Conservation (phyloP, 495 filamentous ascomycete genomes). For the Cladorrhinum samala region DNA sequence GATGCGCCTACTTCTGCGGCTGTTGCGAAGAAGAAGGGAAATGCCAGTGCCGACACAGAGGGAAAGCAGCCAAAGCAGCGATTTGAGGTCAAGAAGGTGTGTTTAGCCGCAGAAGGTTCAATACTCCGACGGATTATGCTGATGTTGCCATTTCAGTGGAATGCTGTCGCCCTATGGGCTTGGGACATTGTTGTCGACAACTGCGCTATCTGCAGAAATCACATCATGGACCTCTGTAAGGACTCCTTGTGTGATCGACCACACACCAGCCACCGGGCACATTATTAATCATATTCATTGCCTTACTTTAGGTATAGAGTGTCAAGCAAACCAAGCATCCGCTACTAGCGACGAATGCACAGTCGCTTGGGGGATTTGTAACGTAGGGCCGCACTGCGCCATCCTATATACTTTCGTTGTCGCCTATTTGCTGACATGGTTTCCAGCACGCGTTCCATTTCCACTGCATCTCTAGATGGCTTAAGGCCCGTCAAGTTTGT, state of each 20-base stretch:
- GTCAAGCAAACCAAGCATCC: constrained; percentile 98
- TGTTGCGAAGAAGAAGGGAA: constrained; percentile 53
- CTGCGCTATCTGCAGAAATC: constrained; percentile 98
- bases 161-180: constrained; percentile 97
- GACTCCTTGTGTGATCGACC: constrained; percentile 6
- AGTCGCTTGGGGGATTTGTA: constrained; percentile 98
- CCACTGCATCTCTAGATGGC: constrained; percentile 98
- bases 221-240: constrained; percentile 98
- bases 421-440: constrained; percentile 5
- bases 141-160: constrained; percentile 63
- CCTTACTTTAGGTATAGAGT: constrained; percentile 75
- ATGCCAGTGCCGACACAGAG: constrained; percentile 38
- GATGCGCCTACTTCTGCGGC: constrained; percentile 60
- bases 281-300: too few relatives aligned
- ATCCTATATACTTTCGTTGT: background rate
- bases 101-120: too few relatives aligned
- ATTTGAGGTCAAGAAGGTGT: constrained; percentile 97
- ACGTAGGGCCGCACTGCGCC: constrained; percentile 53
- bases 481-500: constrained; percentile 99
- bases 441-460: constrained; percentile 97
- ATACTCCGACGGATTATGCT: background rate
- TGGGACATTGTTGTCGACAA: constrained; percentile 99
- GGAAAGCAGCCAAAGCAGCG: constrained; percentile 77
- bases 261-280: too few relatives aligned
- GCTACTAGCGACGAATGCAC: constrained; percentile 97